Base-by-base conservation (phyloP, 306 rosid species). In the Rosa lucieae region DNA sequence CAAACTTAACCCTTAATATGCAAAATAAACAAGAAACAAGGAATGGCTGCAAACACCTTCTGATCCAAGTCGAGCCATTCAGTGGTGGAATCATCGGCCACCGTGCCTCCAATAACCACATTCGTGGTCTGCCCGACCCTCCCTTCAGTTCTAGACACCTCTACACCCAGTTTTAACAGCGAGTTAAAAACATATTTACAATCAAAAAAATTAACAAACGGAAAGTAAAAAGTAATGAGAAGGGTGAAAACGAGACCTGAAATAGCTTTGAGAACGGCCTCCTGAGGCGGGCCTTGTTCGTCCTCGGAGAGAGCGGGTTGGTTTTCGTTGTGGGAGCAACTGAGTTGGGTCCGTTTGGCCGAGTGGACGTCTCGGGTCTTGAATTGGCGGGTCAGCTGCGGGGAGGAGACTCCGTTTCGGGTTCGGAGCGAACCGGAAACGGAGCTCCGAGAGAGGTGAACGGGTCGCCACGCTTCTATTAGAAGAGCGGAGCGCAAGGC, bases 51-150 rank as follows among this genome's bases (percentile, higher is more conserved):
- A 7, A 53, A 73, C 77, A 95, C 99, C 98, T 96, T 96, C 82
- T 91, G 92, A 86, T 96, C 99, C 91, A 96, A 87, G 79, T 84
- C 79, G 40, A 91, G 88, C 99, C 99, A 96, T 85, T 93, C 99
- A 73, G 88, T 86, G 21, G 98, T 79, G 68, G 97, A 89, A 81
- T 96, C 97, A 81, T 90, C 98, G 0, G 99, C 76, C 51, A 96
- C 99, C 3, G 99, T 96, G 55, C 99, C 99, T 62, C 99, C 98
- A 80, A 96, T 84, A 35, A 96, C 97, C 91, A 96, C 94, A 75
- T 96, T 96, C 26, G 99, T 96, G 40, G 99, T 96, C 73, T 93
- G 96, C 20, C 99, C 98, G 77, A 93, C 93, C 82, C 99, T 96
- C 55, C 99, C 99, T 89, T 96, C 98, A 4, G 97, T 87, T 85